Evolutionary conservation across 2,329 filamentous ascomycete genomes (phyloP), one percentile per base, ranked within the genome.

Genomic region (Coniella vitis): DNA sequence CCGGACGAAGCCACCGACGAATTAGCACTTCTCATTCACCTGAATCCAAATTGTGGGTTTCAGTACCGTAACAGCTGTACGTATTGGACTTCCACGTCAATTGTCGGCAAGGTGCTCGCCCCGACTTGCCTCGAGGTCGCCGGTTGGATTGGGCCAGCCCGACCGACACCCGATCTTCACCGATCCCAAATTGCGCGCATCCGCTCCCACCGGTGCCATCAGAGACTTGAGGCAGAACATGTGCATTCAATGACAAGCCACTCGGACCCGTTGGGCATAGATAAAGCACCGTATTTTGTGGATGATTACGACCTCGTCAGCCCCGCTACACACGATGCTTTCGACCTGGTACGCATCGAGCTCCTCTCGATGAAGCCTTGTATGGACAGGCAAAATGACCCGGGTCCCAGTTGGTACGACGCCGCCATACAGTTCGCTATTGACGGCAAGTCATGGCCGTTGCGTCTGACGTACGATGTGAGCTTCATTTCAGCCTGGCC

Each of bases 61-160:
- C 86, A 90, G 65, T 88, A 89, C 61, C 81, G 83, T 50, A 76
- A 71, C 57, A 83, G 81, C 49, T 84, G 84, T 60, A 89, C 86
- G 1, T 90, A 89, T 69, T 90, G 86, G 86, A 81, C 84, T 3
- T 77, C 81, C 12, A 72, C 76, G 17, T 85, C 77, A 56, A 85
- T 89, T 49, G 81, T 90, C 2, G 86, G 85, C 34, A 89, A 87
- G 60, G 85, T 90, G 3, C 70, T 90, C 7, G 84, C 81, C 35
- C 81, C 84, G 20, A 87, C 84, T 0, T 87, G 86, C 57, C 78
- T 76, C 54, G 76, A 84, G 47, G 74, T 86, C 17, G 84, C 79
- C 38, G 86, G 86, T 20, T 90, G 86, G 86, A 71, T 89, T 35
- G 86, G 86, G 0, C 86, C 86, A 2, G 84, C 82, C 25, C 76